Conservation (phyloP, 2,329 filamentous ascomycete genomes). For the Sclerotinia subarctica region DNA sequence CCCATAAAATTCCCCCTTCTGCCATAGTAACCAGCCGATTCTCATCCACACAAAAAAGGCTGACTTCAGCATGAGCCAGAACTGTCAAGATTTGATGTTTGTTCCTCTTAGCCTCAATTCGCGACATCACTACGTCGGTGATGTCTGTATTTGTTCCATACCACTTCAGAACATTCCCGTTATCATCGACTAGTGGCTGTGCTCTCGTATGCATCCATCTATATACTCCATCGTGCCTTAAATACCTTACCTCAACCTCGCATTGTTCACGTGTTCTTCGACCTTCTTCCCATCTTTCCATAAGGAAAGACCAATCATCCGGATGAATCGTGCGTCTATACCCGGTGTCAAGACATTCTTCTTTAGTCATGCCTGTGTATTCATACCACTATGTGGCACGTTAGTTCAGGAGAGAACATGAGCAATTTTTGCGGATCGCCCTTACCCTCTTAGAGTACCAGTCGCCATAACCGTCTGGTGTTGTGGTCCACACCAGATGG, state of each 20-base stretch:
- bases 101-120: constrained; percentile 30
- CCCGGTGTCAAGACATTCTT: constrained; percentile 23
- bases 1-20: constrained; percentile 29
- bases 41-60: constrained; percentile 29
- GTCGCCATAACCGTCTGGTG: constrained; percentile 25
- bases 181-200: constrained; percentile 21
- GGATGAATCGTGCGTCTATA: constrained; percentile 26
- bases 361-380: constrained; percentile 29
- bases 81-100: constrained; percentile 31
- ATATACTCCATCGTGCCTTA: constrained; percentile 30
- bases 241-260: constrained; percentile 29
- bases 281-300: constrained; percentile 22
- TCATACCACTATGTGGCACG: constrained; percentile 30
- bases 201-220: constrained; percentile 33
- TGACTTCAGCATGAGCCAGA: constrained; percentile 32
- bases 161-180: constrained; percentile 30
- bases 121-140: constrained; percentile 29
- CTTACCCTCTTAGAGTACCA: constrained; percentile 31
- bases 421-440: background rate
- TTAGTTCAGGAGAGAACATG: background rate
- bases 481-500: constrained; percentile 31
- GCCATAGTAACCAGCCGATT: constrained; percentile 27
- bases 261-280: constrained; percentile 18
- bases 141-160: constrained; percentile 34
- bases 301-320: constrained; percentile 24